Conservation (phyloP, 176 grass and related monocot species). For the Metroxylon sagu region DNA sequence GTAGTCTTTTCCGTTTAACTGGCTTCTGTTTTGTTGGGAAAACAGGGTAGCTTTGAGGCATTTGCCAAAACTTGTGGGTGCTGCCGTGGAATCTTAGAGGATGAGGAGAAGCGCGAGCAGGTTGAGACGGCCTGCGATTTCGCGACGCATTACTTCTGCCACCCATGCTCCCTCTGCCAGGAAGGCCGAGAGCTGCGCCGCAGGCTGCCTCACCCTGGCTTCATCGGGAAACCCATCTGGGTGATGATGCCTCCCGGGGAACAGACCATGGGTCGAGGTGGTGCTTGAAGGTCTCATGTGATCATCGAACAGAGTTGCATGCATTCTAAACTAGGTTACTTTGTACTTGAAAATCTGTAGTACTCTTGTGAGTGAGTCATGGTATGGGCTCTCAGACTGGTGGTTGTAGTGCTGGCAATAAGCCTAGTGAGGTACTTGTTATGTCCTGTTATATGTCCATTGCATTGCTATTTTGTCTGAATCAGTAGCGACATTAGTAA, state of each 20-base stretch:
- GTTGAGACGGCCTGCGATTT: conserved; percentile 59
- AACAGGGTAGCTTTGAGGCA: conserved; percentile 77
- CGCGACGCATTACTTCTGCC: conserved; percentile 65
- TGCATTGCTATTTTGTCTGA: no score
- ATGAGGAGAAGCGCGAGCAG: conserved; percentile 45
- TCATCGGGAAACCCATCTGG: conserved; percentile 33
- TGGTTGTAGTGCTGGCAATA: no score
- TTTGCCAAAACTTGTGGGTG: conserved; percentile 61
- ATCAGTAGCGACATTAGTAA: no score
- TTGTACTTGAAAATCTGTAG: no score
- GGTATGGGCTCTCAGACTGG: no score
- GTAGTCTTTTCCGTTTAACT: no score
- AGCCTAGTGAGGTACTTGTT: no score
- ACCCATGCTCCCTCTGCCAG: conserved; percentile 79
- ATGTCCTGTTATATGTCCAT: no score
- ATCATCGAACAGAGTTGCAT: no score
- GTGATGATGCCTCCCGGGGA: conserved; percentile 72
- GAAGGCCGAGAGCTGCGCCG: conserved; percentile 77
- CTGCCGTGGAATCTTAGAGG: conserved; percentile 21
- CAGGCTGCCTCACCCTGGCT: conserved; percentile 61
- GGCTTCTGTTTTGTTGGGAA: no score
- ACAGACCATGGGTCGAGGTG: conserved; percentile 64
- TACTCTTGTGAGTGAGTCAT: no score
- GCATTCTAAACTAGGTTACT: no score
- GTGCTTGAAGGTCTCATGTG: conserved; percentile 19